Base-by-base conservation (phyloP, 1,284 basidiomycete species). In the Pseudozyma thailandica region DNA sequence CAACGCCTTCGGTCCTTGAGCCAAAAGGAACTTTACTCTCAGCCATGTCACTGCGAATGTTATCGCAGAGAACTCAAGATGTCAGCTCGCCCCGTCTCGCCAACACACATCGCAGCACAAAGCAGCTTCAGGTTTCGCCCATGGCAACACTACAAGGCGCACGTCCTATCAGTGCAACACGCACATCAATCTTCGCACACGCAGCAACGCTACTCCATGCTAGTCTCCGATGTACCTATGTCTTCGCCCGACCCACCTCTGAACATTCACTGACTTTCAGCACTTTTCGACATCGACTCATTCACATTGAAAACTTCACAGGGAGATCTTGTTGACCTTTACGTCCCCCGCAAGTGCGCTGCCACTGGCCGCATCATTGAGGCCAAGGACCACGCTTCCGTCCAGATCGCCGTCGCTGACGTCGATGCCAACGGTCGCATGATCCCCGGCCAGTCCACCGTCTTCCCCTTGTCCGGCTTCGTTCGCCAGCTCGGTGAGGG, bases 261-360 rank as follows among this genome's bases (percentile, higher is more conserved):
- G 42, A 46, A 31, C 54, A 42, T 16, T 10, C 31, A 59, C 56
- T 66, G 63, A 66, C 63, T 35, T 41, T 21, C 44, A 2, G 23
- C n/a, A 21, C 43, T 25, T 23, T 18, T 33, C 44, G 43, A 42
- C 21, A 20, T 28, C 39, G 13, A 37, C 35, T 25, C 16, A 13
- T 43, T 44, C 50, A 44, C 35, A n/a, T n/a, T n/a, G n/a, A n/a
- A 25, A 13, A n/a, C 5, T 46, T 38, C 20, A 63, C 78, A 97
- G 92, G 94, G 95, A 87, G 88, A 93, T 85, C 94, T 98, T 85
- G 95, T 98, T 84, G 95, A 98, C 89, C 93, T 98, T 86, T 98
- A 98, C 88, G 94, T 98, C 84, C 95, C 95, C 85, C 93, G 95
- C 88, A 98, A 98, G 87, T 98, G 96, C 72, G 81, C 81, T 26